phyloP scores from a whole-genome alignment of 2,329 filamentous ascomycete species.

The Cytospora piceicola region DNA sequence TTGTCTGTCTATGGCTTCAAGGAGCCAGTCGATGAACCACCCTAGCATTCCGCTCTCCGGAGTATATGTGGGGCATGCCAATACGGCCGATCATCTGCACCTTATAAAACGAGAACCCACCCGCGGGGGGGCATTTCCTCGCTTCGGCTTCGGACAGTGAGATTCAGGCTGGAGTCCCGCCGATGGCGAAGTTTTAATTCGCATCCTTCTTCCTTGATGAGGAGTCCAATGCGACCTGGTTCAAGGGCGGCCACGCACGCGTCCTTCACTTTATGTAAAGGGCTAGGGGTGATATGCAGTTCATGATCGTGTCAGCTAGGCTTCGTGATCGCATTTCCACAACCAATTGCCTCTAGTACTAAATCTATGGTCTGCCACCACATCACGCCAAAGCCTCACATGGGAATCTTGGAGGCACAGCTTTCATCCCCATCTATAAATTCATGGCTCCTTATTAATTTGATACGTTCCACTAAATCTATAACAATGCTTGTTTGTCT shows the following conservation, averaged over 20 bases:
- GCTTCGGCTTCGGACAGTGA: slow-evolving; percentile 37
- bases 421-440: too few species aligned
- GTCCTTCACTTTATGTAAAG: slow-evolving; percentile 40
- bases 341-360: too few species aligned
- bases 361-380: too few species aligned
- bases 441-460: too few species aligned
- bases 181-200: slow-evolving; percentile 37
- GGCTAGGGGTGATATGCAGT: slow-evolving; percentile 31
- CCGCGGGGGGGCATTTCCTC: slow-evolving; percentile 38
- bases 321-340: too few species aligned
- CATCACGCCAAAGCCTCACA: too few species aligned
- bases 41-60: slow-evolving; percentile 40
- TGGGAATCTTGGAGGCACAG: too few species aligned
- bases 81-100: slow-evolving; percentile 42
- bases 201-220: slow-evolving; percentile 40
- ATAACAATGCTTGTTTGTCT: too few species aligned
- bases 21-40: slow-evolving; percentile 37
- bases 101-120: slow-evolving; percentile 40
- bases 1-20: slow-evolving; percentile 37
- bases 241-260: slow-evolving; percentile 36
- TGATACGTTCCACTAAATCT: too few species aligned
- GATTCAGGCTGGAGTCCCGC: slow-evolving; percentile 37
- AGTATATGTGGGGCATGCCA: slow-evolving; percentile 40
- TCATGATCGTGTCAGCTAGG: too few species aligned
- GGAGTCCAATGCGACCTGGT: slow-evolving; percentile 39